Conservation (phyloP, 108 stramenopile species). For the Ochromonas danica region DNA sequence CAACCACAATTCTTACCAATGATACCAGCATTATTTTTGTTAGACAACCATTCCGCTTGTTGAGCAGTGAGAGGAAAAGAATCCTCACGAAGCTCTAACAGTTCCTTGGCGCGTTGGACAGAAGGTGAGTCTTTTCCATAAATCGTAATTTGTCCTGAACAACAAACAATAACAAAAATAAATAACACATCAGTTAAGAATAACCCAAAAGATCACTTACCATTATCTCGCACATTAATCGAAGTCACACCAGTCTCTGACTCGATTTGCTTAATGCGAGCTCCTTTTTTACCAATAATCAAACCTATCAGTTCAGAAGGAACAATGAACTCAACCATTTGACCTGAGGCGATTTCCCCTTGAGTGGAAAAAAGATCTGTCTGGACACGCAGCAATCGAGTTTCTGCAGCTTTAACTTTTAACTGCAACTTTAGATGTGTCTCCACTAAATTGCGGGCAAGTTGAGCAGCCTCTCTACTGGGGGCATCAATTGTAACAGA, state of each 20-base stretch:
- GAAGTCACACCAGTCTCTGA: slow-evolving; percentile 27
- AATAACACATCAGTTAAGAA: neutral
- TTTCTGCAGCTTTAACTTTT: neutral
- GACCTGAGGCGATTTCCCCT: slow-evolving; percentile 27
- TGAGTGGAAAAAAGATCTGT: slow-evolving; percentile 3
- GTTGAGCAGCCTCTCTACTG: neutral
- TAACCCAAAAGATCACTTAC: neutral
- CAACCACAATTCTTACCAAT: neutral
- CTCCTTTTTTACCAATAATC: slow-evolving; percentile 33
- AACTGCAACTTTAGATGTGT: neutral
- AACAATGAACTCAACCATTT: neutral
- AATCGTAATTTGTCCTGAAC: neutral
- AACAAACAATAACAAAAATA: neutral
- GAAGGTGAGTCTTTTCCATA: neutral
- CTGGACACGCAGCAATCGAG: neutral
- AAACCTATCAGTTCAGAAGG: slow-evolving; percentile 7
- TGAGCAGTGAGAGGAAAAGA: neutral
- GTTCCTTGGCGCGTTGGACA: slow-evolving; percentile 4
- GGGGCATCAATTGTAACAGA: slow-evolving; percentile 9
- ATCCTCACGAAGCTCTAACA: neutral
- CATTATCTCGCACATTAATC: slow-evolving; percentile 19
- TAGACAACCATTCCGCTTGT: neutral
- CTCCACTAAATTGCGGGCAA: slow-evolving; percentile 1
- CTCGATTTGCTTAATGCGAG: slow-evolving; percentile 26
- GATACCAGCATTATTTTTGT: neutral